These are phyloP conservation scores for Diaporthe destruens DNA, from an alignment of 2,329 filamentous ascomycete species.

Conservation along the genomic window DNA sequence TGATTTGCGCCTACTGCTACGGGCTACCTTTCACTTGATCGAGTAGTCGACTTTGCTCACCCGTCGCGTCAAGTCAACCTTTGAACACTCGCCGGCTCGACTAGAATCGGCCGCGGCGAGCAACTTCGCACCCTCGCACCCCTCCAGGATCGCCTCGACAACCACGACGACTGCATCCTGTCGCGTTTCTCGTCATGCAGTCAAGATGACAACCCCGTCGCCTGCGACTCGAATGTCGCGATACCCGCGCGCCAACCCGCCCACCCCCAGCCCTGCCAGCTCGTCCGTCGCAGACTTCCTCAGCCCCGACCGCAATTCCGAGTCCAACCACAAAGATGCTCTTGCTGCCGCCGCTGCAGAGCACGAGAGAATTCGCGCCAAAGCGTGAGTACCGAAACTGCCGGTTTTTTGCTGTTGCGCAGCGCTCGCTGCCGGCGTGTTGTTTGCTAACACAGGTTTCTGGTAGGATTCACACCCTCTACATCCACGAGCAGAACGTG, in stretches of 20 bases:
- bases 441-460: conserved; percentile 39
- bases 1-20: conserved; percentile 8
- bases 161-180: not conserved
- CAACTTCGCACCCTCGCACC: not conserved
- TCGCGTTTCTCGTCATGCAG: conserved; percentile 28
- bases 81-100: not conserved
- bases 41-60: not conserved
- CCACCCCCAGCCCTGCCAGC: conserved; percentile 35
- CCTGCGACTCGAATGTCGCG: conserved; percentile 40
- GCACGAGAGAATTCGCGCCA: conserved; percentile 38
- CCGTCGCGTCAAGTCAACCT: conserved; percentile 26
- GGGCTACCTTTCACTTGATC: conserved; percentile 29
- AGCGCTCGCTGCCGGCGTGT: not conserved
- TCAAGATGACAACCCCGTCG: conserved; percentile 37
- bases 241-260: conserved; percentile 39
- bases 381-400: conserved; percentile 34
- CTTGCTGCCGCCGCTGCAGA: conserved; percentile 38
- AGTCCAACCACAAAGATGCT: conserved; percentile 39
- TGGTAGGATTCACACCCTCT: conserved; percentile 48
- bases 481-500: conserved; percentile 45
- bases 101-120: not conserved
- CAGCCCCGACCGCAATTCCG: conserved; percentile 41
- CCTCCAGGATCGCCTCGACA: not conserved
- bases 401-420: not conserved
- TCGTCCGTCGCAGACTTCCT: conserved; percentile 37